A percentile compares a stretch with the other conserved stretches of the same genome.
Evolutionary conservation across 2,329 filamentous ascomycete species (phyloP).

Genomic region (Grosmannia huntii): DNA sequence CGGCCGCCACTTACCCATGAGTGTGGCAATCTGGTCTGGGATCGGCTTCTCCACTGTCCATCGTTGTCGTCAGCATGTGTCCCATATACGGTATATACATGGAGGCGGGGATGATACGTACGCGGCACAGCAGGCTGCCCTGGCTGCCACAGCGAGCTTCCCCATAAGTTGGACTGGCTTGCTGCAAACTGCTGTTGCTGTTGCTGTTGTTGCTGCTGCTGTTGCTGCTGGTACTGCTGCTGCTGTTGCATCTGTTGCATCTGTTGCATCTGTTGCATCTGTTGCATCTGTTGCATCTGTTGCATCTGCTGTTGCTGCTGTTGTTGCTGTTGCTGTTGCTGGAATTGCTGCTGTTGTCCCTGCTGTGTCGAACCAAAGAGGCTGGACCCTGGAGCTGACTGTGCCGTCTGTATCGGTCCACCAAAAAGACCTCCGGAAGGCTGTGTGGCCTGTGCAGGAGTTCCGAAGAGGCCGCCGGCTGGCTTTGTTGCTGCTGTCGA

Average conservation of each 20-base stretch:
- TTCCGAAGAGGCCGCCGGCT: constrained; percentile 20
- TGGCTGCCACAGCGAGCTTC: constrained; percentile 40
- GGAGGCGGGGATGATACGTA: constrained; percentile 15
- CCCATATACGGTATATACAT: background rate
- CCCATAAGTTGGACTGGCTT: constrained; percentile 22
- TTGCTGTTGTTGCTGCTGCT: constrained; percentile 24
- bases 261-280: constrained; percentile 28
- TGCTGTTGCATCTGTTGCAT: constrained; percentile 25
- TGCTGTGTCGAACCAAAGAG: constrained; percentile 7
- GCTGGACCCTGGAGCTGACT: background rate
- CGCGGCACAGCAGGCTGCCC: constrained; percentile 33
- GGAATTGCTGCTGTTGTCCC: constrained; percentile 4
- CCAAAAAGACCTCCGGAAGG: constrained; percentile 7
- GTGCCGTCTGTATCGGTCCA: background rate
- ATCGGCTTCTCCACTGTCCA: constrained; percentile 55
- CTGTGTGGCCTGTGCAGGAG: constrained; percentile 4
- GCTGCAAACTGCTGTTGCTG: constrained; percentile 25
- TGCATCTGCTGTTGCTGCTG: constrained; percentile 24
- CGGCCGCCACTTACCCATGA: constrained; percentile 65
- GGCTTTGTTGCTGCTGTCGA: constrained; percentile 14
- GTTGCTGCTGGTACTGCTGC: constrained; percentile 19
- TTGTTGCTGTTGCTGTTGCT: constrained; percentile 13
- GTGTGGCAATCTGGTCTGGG: constrained; percentile 57
- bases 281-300: constrained; percentile 24
- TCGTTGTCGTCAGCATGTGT: background rate